A percentile compares a stretch with the other conserved stretches of the same genome.
These are phyloP conservation scores for Puccinia sorghi DNA, from an alignment of 1,284 basidiomycete genomes.

Conservation along the genomic window DNA sequence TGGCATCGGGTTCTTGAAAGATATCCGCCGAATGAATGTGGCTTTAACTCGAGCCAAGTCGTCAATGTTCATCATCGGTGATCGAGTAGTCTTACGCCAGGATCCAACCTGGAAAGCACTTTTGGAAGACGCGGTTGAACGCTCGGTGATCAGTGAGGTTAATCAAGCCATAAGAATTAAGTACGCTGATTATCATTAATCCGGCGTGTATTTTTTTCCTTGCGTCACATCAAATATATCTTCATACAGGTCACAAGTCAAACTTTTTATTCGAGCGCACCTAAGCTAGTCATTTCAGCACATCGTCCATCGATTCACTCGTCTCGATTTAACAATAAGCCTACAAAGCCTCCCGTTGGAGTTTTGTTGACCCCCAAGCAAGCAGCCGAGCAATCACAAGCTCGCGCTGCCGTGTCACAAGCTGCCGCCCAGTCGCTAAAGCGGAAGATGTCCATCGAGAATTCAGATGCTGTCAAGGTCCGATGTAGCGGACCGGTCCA, in stretches of 20 bases:
- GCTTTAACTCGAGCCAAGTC: conserved; percentile 93
- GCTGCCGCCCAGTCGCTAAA: not conserved
- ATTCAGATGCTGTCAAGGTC: not conserved
- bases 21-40: conserved; percentile 91
- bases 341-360: not conserved
- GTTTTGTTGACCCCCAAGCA: conserved; percentile 34
- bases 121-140: conserved; percentile 60
- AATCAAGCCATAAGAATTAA: conserved; percentile 1
- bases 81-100: conserved; percentile 61
- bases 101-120: conserved; percentile 67
- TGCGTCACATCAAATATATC: not conserved
- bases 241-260: conserved; percentile 34
- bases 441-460: conserved; percentile 22
- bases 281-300: conserved; percentile 2
- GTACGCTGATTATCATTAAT: not conserved
- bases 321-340: not conserved
- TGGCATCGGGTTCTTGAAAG: conserved; percentile 59
- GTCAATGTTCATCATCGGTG: conserved; percentile 89
- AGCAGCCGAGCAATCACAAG: conserved; percentile 28
- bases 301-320: not conserved
- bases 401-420: not conserved
- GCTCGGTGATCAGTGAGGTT: conserved; percentile 39
- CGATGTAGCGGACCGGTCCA: not conserved
- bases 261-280: conserved; percentile 35
- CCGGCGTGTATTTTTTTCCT: not conserved